Evolutionary conservation across 2,329 filamentous ascomycete species (phyloP).

Genomic region (Pseudopithomyces maydicus): DNA sequence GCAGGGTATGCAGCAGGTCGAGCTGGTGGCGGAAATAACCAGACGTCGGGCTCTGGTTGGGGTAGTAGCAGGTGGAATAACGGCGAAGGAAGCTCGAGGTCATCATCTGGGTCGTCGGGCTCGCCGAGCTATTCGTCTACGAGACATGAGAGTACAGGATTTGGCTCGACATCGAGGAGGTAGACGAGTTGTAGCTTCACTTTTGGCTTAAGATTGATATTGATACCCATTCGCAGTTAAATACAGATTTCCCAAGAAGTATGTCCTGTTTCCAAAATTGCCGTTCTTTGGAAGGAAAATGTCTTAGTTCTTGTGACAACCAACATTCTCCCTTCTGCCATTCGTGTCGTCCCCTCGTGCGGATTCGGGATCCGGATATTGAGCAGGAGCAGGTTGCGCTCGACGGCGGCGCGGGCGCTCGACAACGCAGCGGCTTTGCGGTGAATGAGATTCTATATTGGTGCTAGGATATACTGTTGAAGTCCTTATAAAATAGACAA

Average conservation of each 20-base stretch:
- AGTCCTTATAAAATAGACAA: no score
- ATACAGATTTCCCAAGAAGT: not conserved
- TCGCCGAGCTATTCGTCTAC: conserved; percentile 50
- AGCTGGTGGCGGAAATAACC: conserved; percentile 41
- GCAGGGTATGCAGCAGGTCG: conserved; percentile 68
- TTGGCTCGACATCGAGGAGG: conserved; percentile 66
- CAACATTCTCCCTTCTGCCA: no score
- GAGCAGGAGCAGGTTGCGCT: no score
- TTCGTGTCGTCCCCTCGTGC: no score
- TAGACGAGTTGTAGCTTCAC: conserved; percentile 15
- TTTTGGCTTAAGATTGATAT: conserved; percentile 26
- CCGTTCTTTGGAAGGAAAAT: no score
- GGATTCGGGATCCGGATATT: no score
- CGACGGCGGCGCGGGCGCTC: no score
- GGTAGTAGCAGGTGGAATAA: conserved; percentile 38
- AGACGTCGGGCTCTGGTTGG: conserved; percentile 42
- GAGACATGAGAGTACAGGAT: conserved; percentile 72
- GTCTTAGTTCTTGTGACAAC: not conserved
- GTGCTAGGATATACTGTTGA: no score
- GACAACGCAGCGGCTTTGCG: no score
- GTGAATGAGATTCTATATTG: no score
- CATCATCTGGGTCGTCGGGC: conserved; percentile 31
- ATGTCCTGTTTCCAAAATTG: no score
- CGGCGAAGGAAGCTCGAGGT: conserved; percentile 45
- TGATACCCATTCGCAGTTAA: conserved; percentile 31